phyloP scores from a whole-genome alignment of 305 asterid species.

The Fraxinus ornus region DNA sequence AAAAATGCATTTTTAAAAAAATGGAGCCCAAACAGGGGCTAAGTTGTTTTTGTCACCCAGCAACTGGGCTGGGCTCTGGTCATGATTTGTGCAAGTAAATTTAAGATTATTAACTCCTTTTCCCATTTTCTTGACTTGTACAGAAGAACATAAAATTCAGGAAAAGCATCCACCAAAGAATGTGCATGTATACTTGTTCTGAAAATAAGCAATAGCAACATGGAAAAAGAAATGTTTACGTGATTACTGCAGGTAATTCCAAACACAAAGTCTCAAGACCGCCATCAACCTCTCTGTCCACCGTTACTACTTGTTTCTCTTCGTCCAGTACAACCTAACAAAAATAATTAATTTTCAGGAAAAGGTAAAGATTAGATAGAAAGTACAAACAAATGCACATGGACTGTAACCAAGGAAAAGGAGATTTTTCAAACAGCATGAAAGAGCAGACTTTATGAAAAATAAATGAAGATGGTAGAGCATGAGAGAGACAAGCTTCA shows the following conservation, averaged over 20 bases:
- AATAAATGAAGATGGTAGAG: neutral
- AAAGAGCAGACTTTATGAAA: neutral
- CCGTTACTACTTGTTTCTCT: slow-evolving; percentile 58
- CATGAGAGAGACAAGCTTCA: neutral
- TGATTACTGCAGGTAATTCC: slow-evolving; percentile 85
- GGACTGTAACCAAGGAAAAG: neutral
- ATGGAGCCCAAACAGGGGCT: neutral
- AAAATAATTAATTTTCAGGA: neutral
- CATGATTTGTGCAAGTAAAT: neutral
- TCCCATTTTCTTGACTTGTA: neutral
- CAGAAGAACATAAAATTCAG: neutral
- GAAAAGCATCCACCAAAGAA: neutral
- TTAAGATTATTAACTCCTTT: neutral
- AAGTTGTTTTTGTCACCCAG: neutral
- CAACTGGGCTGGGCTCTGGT: neutral
- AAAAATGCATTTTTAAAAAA: neutral
- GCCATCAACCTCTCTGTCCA: slow-evolving; percentile 93
- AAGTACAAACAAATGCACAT: neutral
- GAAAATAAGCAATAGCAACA: neutral
- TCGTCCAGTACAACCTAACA: slow-evolving; percentile 66
- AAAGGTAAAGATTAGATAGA: neutral
- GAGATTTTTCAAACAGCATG: neutral
- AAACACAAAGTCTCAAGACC: slow-evolving; percentile 78
- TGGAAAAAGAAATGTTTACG: slow-evolving; percentile 44
- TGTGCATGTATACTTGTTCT: neutral